Base-by-base conservation (phyloP, 177 flowering plant species). In the Vitis hybrid region DNA sequence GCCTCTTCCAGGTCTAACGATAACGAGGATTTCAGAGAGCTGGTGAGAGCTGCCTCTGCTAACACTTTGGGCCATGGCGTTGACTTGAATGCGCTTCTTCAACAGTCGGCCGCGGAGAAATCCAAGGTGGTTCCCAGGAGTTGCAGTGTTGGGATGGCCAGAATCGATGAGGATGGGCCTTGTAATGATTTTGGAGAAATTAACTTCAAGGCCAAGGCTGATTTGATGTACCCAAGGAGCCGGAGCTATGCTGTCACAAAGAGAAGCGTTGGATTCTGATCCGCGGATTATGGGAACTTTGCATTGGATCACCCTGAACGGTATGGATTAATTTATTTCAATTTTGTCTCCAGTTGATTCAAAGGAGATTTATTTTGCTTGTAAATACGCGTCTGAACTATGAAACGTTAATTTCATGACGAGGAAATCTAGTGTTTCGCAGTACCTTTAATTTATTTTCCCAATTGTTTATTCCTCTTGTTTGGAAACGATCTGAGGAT, bases 101-200 rank as follows among this genome's bases (percentile, higher is more conserved):
- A 69, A 35, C 62, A 69, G 30, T 62, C 57, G 54, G 35, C 72
- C 35, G 1, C 61, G 48, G 58, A 56, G 7, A 15, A 18, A 19
- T 21, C 14, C 11, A 46, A 30, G 40, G 18, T 6, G 1, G 49
- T 79, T 56, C 84, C 84, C 3, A 75, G 84, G 58, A 83, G 87
- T 66, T 50, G 56, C 9, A 83, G 79, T 21, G 90, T 81, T n/a
- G 81, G 75, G 18, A 82, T 86, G 70, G 82, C 72, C 15, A 80
- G 72, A 66, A 86, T 86, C 57, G 90, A 86, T 56, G 90, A 86
- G 69, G 86, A 84, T 7, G 72, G 63, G 69, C 75, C 85, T 17
- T 75, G 67, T 62, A 72, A 67, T 11, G 74, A 67, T 11, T 71
- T 70, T 62, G 73, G 27, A 13, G 80, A 74, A 19, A 68, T 64